phyloP scores from a whole-genome alignment of 179 eudicot species.

The Sideroxylon spinosum region DNA sequence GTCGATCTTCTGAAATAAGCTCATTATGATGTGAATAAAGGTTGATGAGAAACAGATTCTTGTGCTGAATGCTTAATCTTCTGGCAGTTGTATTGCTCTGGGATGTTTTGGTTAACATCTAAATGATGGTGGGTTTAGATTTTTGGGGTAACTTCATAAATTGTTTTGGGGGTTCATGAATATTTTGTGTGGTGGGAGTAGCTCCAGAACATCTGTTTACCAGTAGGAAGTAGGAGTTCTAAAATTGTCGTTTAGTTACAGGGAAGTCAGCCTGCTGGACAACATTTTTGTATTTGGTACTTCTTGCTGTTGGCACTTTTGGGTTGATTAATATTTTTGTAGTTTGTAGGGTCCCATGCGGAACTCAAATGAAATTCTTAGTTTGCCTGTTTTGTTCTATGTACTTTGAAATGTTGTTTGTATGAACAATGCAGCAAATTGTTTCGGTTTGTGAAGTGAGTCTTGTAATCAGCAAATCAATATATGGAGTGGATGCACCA shows the following conservation, averaged over 20 bases:
- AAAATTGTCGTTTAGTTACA: background rate
- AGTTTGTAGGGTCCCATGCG: background rate
- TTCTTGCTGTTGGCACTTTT: too few relatives aligned
- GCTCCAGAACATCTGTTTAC: background rate
- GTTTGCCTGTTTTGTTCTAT: background rate
- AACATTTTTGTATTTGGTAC: background rate
- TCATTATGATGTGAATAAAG: background rate
- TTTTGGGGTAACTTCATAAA: background rate
- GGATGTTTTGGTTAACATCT: background rate
- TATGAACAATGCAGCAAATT: background rate
- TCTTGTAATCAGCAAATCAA: too few relatives aligned
- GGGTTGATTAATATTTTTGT: background rate
- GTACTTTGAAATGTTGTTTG: background rate
- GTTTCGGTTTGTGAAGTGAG: background rate
- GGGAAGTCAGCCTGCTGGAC: background rate
- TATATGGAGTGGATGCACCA: too few relatives aligned
- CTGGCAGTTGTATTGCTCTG: background rate
- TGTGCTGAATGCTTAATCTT: background rate
- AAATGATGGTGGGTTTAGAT: background rate
- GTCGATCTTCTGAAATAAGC: background rate
- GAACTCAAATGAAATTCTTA: background rate
- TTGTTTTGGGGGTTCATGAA: background rate
- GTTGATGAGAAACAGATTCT: background rate
- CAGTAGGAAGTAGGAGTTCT: background rate
- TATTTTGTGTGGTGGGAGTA: background rate